Percentiles rank a stretch among this genome's conserved stretches.
phyloP scores from a whole-genome alignment of 331 rosid species.

The Acacia pycnantha region DNA sequence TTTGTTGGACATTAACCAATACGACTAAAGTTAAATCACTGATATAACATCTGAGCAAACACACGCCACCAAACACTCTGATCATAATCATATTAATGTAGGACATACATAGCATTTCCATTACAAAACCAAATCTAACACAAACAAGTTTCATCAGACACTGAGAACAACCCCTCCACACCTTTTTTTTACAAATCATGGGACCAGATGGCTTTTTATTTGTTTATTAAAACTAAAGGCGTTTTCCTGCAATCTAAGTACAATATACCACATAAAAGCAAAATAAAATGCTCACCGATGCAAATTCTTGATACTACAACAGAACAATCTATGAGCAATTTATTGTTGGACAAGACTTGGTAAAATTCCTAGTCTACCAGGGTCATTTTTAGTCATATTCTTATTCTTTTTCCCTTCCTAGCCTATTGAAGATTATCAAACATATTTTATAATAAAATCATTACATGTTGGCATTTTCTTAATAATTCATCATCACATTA shows the following conservation, averaged over 20 bases:
- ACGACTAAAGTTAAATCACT: background rate
- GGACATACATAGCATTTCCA: background rate
- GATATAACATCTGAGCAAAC: background rate
- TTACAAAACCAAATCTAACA: background rate
- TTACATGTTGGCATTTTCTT: background rate
- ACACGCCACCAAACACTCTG: background rate
- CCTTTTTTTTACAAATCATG: background rate
- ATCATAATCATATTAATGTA: background rate
- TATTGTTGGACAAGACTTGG: background rate
- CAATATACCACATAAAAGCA: background rate
- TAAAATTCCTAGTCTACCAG: background rate
- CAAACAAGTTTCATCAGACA: conserved; percentile 28
- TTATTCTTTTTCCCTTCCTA: background rate
- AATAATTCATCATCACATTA: background rate
- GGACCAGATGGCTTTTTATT: background rate
- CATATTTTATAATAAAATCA: background rate
- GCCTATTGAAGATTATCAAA: background rate
- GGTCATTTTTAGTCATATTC: background rate
- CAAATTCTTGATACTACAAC: background rate
- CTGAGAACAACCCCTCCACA: conserved; percentile 7
- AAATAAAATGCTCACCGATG: background rate
- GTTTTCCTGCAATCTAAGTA: background rate
- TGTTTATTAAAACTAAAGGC: background rate
- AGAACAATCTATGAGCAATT: background rate
- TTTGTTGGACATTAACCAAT: too few relatives aligned